Evolutionary conservation across 106 monocot species (phyloP).

Genomic region (Acorus calamus): DNA sequence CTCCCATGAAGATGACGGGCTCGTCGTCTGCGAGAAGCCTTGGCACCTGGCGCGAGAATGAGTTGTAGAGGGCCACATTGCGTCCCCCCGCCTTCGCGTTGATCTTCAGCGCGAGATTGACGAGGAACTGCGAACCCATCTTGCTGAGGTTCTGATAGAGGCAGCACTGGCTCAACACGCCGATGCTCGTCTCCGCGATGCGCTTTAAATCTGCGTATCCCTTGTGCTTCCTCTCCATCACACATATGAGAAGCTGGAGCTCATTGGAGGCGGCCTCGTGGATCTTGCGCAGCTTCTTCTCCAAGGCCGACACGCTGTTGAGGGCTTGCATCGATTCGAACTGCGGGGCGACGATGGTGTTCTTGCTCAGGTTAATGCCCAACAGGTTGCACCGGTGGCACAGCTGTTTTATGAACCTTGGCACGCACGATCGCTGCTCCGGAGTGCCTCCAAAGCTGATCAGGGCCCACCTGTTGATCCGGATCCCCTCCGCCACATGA

Average conservation of each 20-base stretch:
- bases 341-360: conserved; percentile 23
- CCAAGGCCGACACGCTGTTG: conserved; percentile 41
- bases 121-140: conserved; percentile 52
- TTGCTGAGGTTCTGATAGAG: conserved; percentile 57
- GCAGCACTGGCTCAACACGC: conserved; percentile 82
- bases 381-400: conserved; percentile 54
- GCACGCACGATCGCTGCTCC: conserved; percentile 57
- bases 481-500: conserved; percentile 74
- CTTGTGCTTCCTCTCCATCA: conserved; percentile 85
- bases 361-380: conserved; percentile 59
- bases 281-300: conserved; percentile 56
- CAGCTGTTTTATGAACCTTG: conserved; percentile 68
- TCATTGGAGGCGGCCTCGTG: conserved; percentile 50
- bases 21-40: conserved; percentile 50
- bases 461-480: conserved; percentile 74
- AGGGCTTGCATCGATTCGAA: conserved; percentile 65
- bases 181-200: conserved; percentile 82
- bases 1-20: conserved; percentile 92
- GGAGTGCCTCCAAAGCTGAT: conserved; percentile 65
- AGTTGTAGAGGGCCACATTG: conserved; percentile 64
- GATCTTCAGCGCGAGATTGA: conserved; percentile 81
- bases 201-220: conserved; percentile 82
- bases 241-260: conserved; percentile 70
- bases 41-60: conserved; percentile 56
- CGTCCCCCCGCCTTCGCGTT: conserved; percentile 87